Conservation (phyloP, 2,329 filamentous ascomycete genomes). For the Ophiocordyceps camponoti-floridani region DNA sequence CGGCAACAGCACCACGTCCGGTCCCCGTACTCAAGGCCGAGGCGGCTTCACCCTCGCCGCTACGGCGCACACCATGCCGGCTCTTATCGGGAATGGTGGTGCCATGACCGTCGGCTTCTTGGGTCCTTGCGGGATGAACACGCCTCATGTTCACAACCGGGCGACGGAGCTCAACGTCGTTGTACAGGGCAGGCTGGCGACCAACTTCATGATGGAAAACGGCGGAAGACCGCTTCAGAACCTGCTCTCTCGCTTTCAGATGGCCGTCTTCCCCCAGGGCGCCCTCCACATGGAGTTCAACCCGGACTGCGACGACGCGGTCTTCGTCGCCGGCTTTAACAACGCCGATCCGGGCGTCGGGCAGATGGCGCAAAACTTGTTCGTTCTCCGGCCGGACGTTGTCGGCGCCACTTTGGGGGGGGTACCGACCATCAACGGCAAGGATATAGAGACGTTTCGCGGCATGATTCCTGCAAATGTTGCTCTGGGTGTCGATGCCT, state of each 20-base stretch:
- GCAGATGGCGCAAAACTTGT: constrained; percentile 27
- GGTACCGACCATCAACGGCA: constrained; percentile 16
- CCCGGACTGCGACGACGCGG: constrained; percentile 26
- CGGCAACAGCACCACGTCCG: constrained; percentile 4
- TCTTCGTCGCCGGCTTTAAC: constrained; percentile 30
- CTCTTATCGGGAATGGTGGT: constrained; percentile 27
- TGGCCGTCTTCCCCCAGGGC: constrained; percentile 30
- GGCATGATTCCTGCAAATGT: constrained; percentile 26
- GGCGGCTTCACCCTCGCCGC: constrained; percentile 22
- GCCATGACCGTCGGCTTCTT: constrained; percentile 30
- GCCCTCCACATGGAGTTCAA: constrained; percentile 33
- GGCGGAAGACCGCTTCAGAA: constrained; percentile 18
- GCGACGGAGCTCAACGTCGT: constrained; percentile 28
- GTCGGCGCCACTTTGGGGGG: constrained; percentile 19
- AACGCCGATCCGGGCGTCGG: constrained; percentile 25
- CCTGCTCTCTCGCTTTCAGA: constrained; percentile 20
- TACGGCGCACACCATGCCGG: constrained; percentile 28
- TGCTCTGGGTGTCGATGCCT: constrained; percentile 31
- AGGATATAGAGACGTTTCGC: constrained; percentile 21
- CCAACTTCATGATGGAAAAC: constrained; percentile 25
- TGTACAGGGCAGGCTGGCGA: constrained; percentile 23
- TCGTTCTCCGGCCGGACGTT: constrained; percentile 21
- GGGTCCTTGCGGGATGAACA: constrained; percentile 31
- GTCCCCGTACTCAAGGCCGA: constrained; percentile 7
- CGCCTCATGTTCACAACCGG: constrained; percentile 28